Conservation (phyloP, 148 eudicot genomes). For the Rhododendron mucronatum region DNA sequence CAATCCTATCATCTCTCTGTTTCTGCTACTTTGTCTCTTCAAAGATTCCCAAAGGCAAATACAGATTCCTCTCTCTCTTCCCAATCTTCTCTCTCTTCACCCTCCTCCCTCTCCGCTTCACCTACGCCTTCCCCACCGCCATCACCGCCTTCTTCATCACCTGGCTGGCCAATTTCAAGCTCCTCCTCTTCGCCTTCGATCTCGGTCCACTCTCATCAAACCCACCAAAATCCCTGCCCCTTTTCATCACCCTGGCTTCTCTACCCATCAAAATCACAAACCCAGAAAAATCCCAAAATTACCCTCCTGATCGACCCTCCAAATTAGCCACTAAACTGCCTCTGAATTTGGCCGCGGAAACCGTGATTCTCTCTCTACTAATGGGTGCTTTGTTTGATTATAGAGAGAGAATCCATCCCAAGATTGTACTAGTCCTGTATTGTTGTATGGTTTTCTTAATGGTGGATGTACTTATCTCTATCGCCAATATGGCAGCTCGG, state of each 20-base stretch:
- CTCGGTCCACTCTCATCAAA: slow-evolving; percentile 31
- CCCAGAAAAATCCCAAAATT: slow-evolving; percentile 4
- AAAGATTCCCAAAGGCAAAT: slow-evolving; percentile 35
- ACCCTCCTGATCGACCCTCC: neutral
- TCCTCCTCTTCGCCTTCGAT: slow-evolving; percentile 49
- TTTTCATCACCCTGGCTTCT: slow-evolving; percentile 35
- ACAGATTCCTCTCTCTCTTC: slow-evolving; percentile 45
- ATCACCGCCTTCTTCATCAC: slow-evolving; percentile 55
- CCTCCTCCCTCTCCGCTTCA: slow-evolving; percentile 44
- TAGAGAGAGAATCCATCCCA: slow-evolving; percentile 13
- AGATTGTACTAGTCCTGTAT: slow-evolving; percentile 15
- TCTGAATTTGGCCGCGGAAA: slow-evolving; percentile 24
- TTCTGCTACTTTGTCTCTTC: slow-evolving; percentile 53
- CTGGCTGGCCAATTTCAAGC: slow-evolving; percentile 57
- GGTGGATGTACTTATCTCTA: slow-evolving; percentile 33
- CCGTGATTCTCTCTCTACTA: slow-evolving; percentile 11
- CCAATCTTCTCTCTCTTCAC: slow-evolving; percentile 60
- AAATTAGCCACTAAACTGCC: slow-evolving; percentile 2
- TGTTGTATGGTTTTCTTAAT: slow-evolving; percentile 32
- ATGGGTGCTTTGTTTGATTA: slow-evolving; percentile 14
- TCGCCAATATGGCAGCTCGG: slow-evolving; percentile 18
- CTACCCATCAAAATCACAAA: slow-evolving; percentile 42
- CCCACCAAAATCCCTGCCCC: slow-evolving; percentile 21
- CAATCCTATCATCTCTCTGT: slow-evolving; percentile 27
- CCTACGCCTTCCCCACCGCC: slow-evolving; percentile 36